These are phyloP conservation scores for Zea luxurians DNA, from an alignment of 176 grass and related monocot genomes.

Conservation along the genomic window DNA sequence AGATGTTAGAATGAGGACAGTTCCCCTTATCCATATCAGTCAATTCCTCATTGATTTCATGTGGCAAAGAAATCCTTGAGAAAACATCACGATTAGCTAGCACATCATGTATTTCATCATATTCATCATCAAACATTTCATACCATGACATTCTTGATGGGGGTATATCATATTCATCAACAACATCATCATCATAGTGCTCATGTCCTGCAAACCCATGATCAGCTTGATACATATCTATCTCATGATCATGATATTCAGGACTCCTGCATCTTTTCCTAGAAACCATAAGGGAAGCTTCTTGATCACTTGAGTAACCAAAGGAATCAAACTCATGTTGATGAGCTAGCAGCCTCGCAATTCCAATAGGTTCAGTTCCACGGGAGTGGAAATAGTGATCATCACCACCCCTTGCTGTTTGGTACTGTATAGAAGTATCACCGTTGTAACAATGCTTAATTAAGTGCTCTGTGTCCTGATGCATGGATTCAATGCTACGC, in stretches of 20 bases:
- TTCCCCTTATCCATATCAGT: constrained; percentile 26
- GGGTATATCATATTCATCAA: constrained; percentile 36
- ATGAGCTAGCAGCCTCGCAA: constrained; percentile 3
- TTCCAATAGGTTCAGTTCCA: constrained; percentile 35
- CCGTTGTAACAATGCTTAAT: constrained; percentile 24
- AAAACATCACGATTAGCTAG: constrained; percentile 46
- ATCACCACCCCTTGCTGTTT: constrained; percentile 27
- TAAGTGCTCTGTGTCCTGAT: constrained; percentile 30
- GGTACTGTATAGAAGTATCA: constrained; percentile 25
- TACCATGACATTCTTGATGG: constrained; percentile 34
- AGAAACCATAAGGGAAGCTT: constrained; percentile 40
- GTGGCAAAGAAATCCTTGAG: constrained; percentile 57
- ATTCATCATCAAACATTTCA: constrained; percentile 44
- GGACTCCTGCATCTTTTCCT: constrained; percentile 48
- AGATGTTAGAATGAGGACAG: constrained; percentile 33
- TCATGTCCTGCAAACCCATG: constrained; percentile 31
- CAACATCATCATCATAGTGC: constrained; percentile 40
- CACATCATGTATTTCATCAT: constrained; percentile 43
- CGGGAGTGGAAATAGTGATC: constrained; percentile 35
- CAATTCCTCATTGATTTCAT: constrained; percentile 37
- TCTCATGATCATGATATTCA: constrained; percentile 42
- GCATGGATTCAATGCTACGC: constrained; percentile 23
- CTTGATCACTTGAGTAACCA: constrained; percentile 47
- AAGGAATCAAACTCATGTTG: constrained; percentile 29
- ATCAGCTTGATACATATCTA: constrained; percentile 29